Percentiles rank a stretch among this genome's conserved stretches.
Evolutionary conservation across 2,329 filamentous ascomycete species (phyloP).

Genomic region (Blastomyces parvus): DNA sequence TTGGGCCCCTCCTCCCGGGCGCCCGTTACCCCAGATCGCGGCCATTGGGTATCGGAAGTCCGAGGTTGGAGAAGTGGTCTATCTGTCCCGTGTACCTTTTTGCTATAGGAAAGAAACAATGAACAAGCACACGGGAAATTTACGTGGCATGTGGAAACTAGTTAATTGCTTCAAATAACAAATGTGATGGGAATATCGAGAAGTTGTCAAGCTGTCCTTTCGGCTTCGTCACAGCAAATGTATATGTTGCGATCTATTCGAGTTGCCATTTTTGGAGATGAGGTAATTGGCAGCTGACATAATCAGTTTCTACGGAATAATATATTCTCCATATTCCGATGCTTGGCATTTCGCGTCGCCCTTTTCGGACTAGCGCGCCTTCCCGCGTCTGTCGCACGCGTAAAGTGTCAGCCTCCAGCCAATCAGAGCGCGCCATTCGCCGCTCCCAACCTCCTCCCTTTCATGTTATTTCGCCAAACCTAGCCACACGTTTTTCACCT

Average conservation of each 20-base stretch:
- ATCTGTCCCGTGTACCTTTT: not conserved
- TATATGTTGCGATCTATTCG: not conserved
- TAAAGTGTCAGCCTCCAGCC: constrained; percentile 2
- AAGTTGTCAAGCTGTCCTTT: not conserved
- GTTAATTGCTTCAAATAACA: not conserved
- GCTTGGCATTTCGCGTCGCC: not conserved
- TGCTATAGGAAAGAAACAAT: not conserved
- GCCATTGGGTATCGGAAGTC: not conserved
- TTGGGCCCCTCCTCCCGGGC: constrained; percentile 37
- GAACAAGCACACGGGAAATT: not conserved
- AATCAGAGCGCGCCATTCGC: constrained; percentile 6
- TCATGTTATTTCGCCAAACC: too few relatives aligned
- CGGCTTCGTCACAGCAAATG: not conserved
- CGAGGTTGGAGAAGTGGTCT: not conserved
- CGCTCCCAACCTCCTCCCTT: constrained; percentile 6
- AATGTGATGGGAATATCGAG: not conserved
- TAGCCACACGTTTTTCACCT: not conserved
- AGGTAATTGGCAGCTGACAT: constrained; percentile 6
- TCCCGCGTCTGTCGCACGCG: constrained; percentile 11
- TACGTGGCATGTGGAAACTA: not conserved
- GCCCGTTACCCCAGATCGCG: constrained; percentile 28
- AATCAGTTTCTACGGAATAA: not conserved
- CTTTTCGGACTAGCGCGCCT: constrained; percentile 7
- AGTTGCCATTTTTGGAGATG: not conserved
- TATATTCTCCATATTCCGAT: not conserved